Percentiles rank a stretch among this genome's conserved stretches.
Evolutionary conservation across 441 rosid genomes (phyloP).

Genomic region (Arabidopsis lyrata): DNA sequence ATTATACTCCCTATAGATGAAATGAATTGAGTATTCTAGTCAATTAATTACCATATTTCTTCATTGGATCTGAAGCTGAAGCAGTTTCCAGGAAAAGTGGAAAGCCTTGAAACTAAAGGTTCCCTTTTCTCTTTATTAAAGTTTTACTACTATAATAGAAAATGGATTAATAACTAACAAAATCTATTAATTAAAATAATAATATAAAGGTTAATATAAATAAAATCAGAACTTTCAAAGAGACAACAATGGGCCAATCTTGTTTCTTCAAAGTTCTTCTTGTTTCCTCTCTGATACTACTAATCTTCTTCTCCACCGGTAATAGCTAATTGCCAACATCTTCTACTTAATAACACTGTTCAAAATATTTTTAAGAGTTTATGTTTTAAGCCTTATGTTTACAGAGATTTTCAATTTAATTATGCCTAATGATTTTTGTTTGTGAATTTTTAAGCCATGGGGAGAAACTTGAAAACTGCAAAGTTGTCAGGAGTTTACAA

Average conservation of each 20-base stretch:
- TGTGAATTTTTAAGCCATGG: constrained; percentile 37
- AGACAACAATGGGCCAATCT: constrained; percentile 46
- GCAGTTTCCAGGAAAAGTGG: constrained; percentile 47
- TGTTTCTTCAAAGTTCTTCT: constrained; percentile 38
- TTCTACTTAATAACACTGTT: background rate
- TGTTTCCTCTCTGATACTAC: constrained; percentile 42
- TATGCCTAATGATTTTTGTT: constrained; percentile 4
- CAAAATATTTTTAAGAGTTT: background rate
- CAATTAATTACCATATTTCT: constrained; percentile 4
- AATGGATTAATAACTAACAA: constrained; percentile 35
- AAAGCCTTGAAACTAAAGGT: constrained; percentile 40
- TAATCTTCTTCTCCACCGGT: constrained; percentile 42
- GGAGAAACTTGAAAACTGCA: constrained; percentile 37
- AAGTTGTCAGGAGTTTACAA: constrained; percentile 24
- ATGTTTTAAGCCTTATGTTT: constrained; percentile 7
- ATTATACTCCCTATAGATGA: background rate
- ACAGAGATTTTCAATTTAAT: background rate
- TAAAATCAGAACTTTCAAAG: constrained; percentile 30
- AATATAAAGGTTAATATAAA: constrained; percentile 11
- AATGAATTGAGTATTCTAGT: background rate
- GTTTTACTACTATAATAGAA: constrained; percentile 14
- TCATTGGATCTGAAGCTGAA: constrained; percentile 48
- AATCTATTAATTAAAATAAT: background rate
- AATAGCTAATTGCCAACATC: constrained; percentile 6
- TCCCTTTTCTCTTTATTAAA: constrained; percentile 38